Evolutionary conservation across 495 filamentous ascomycete species (phyloP).

Genomic region (Neurospora sp.): DNA sequence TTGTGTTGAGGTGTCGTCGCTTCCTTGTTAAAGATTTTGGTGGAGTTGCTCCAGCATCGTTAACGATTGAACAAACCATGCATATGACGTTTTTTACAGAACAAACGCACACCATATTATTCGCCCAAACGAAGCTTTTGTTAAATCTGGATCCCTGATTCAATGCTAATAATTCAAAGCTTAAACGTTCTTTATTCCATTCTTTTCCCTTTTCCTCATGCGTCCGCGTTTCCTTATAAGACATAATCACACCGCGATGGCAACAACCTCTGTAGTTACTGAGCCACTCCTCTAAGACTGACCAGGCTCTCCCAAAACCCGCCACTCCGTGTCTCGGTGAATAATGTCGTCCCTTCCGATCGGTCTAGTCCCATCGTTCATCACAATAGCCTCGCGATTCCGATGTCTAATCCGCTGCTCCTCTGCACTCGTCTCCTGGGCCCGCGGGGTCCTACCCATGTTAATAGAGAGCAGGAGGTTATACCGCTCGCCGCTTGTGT

Average conservation of each 20-base stretch:
- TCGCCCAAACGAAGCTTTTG: background rate
- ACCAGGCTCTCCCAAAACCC: background rate
- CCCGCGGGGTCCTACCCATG: slow-evolving; percentile 21
- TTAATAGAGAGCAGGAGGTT: slow-evolving; percentile 25
- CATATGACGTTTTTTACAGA: background rate
- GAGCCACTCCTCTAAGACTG: background rate
- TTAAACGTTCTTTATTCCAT: background rate
- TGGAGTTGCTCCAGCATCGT: background rate
- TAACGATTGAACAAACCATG: background rate
- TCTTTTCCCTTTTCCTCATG: background rate
- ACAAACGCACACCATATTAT: background rate
- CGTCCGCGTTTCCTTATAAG: background rate
- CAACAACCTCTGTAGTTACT: background rate
- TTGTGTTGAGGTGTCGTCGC: background rate
- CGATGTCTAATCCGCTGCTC: slow-evolving; percentile 44
- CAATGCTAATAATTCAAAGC: background rate
- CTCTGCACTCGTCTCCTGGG: slow-evolving; percentile 26
- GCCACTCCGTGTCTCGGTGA: slow-evolving; percentile 29
- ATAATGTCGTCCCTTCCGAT: slow-evolving; percentile 50
- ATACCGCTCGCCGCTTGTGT: slow-evolving; percentile 9
- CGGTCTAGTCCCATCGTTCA: slow-evolving; percentile 49
- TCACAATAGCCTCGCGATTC: slow-evolving; percentile 53
- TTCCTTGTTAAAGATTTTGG: background rate
- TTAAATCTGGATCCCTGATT: background rate
- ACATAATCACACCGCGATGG: background rate